Percentiles rank a stretch among this genome's conserved stretches.
Conservation (phyloP, 257 asterid genomes). For the Henckelia pumila region DNA sequence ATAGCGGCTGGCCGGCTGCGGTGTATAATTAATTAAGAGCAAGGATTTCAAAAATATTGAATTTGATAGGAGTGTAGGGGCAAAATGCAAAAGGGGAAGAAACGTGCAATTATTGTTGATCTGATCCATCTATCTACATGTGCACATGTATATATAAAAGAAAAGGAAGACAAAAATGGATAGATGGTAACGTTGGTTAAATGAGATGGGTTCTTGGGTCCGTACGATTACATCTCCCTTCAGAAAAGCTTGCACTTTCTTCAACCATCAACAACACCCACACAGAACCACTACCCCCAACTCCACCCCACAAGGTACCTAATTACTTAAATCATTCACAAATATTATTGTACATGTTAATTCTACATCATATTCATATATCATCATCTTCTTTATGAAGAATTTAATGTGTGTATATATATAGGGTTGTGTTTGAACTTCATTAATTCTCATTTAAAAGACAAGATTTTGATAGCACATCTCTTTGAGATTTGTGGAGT, state of each 20-base stretch:
- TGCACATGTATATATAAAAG: background rate
- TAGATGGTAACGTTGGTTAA: background rate
- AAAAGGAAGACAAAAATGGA: background rate
- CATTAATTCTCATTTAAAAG: background rate
- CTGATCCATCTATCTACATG: too few species aligned
- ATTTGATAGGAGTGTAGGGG: background rate
- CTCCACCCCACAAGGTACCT: constrained; percentile 32
- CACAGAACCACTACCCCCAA: constrained; percentile 18
- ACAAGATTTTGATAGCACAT: background rate
- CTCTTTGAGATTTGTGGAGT: too few species aligned
- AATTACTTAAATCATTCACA: too few species aligned
- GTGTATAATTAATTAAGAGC: too few species aligned
- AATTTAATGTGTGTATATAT: too few species aligned
- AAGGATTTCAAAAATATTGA: too few species aligned
- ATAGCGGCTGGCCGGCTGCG: too few species aligned
- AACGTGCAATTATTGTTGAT: background rate
- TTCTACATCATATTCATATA: too few species aligned
- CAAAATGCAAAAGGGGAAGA: background rate
- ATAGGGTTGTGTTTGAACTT: background rate
- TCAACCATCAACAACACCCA: constrained; percentile 31
- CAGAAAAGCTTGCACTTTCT: constrained; percentile 37
- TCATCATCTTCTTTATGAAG: too few species aligned
- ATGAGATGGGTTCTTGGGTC: constrained; percentile 26
- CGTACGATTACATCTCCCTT: constrained; percentile 33
- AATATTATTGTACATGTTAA: too few species aligned